Conservation (phyloP, 1,284 basidiomycete species). For the Rhodotorula sp. region DNA sequence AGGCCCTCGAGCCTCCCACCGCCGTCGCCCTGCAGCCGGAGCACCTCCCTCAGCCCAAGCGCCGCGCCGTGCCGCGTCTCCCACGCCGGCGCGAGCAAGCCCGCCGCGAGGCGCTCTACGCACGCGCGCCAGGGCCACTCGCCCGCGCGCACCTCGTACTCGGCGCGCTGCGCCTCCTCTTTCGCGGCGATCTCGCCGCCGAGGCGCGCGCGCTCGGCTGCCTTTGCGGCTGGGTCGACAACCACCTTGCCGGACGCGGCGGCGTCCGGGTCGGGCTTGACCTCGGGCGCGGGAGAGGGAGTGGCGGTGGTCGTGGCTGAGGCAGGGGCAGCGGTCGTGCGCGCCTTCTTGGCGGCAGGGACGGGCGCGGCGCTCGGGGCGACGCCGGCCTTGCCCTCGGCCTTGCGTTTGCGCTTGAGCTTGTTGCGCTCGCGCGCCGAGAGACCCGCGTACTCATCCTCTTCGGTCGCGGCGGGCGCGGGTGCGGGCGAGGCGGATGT, state of each 20-base stretch:
- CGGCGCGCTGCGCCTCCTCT: conserved; percentile 44
- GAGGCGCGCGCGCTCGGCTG: conserved; percentile 26
- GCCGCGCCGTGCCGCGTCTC: conserved; percentile 93
- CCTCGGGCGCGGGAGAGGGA: neutral
- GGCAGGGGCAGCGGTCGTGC: conserved; percentile 22
- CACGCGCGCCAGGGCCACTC: conserved; percentile 88
- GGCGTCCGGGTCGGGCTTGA: neutral
- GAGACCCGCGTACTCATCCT: conserved; percentile 32
- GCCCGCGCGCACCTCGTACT: conserved; percentile 53
- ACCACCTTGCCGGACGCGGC: conserved; percentile 30
- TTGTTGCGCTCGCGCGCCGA: conserved; percentile 84
- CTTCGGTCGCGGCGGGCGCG: conserved; percentile 6
- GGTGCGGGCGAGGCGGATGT: neutral
- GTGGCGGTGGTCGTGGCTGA: neutral
- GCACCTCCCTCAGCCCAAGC: conserved; percentile 82
- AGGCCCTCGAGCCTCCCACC: conserved; percentile 64
- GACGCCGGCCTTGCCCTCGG: conserved; percentile 63
- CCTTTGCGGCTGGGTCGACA: conserved; percentile 43
- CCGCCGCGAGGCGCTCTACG: conserved; percentile 76
- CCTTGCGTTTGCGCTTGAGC: conserved; percentile 85
- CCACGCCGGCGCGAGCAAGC: conserved; percentile 84
- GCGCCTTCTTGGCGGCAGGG: conserved; percentile 36
- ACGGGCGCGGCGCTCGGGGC: conserved; percentile 53
- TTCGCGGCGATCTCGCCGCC: conserved; percentile 39
- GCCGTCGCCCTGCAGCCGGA: conserved; percentile 79